Conservation (phyloP, 768 basidiomycete genomes). For the Trametes maxima region DNA sequence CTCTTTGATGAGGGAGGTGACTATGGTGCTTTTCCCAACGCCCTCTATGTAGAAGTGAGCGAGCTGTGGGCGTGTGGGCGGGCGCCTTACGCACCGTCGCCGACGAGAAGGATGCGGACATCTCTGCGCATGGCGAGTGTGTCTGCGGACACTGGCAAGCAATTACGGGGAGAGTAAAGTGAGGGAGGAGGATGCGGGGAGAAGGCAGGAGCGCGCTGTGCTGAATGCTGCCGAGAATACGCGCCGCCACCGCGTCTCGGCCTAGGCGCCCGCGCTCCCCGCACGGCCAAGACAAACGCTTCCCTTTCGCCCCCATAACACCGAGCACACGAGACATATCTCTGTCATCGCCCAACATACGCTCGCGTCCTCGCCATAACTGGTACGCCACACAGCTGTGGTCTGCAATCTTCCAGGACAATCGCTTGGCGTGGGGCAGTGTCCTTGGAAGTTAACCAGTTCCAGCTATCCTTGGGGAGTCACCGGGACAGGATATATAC, state of each 20-base stretch:
- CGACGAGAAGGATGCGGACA: conserved; percentile 92
- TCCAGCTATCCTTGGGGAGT: background rate
- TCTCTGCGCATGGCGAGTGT: conserved; percentile 73
- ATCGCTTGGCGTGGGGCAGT: background rate
- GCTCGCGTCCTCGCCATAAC: background rate
- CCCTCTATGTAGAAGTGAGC: conserved; percentile 60
- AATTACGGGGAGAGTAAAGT: background rate
- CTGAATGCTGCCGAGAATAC: conserved; percentile 2
- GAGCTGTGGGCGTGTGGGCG: conserved; percentile 30
- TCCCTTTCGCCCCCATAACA: conserved; percentile 10
- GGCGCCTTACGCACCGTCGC: conserved; percentile 66
- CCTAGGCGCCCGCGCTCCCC: background rate
- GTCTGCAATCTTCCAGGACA: background rate
- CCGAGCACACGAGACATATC: background rate
- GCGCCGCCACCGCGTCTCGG: conserved; percentile 13
- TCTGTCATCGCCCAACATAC: background rate
- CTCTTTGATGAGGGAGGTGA: conserved; percentile 96
- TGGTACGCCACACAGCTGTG: background rate
- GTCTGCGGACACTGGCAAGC: background rate
- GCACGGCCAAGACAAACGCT: conserved; percentile 3
- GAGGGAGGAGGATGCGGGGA: background rate
- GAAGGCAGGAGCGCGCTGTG: background rate
- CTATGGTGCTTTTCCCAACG: conserved; percentile 97
- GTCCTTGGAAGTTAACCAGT: too few relatives aligned
- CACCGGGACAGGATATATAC: too few relatives aligned